These are phyloP conservation scores for Exophiala aquamarina DNA, from an alignment of 2,329 filamentous ascomycete species.

Conservation along the genomic window DNA sequence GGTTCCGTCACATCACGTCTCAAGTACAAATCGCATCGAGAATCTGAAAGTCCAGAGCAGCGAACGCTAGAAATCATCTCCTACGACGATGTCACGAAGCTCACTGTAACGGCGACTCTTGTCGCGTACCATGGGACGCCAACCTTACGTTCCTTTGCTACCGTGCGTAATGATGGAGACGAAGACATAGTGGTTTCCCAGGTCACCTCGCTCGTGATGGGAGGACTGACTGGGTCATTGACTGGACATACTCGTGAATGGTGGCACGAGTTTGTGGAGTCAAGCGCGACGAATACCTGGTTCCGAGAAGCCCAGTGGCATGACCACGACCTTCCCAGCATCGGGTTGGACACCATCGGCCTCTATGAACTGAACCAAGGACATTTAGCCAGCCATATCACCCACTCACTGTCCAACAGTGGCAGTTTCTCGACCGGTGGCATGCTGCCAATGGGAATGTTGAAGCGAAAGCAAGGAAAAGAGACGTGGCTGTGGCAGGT, in stretches of 20 bases:
- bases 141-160: conserved; percentile 18
- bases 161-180: conserved; percentile 25
- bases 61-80: conserved; percentile 24
- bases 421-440: conserved; percentile 34
- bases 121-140: conserved; percentile 22
- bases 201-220: conserved; percentile 29
- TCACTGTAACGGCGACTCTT: conserved; percentile 27
- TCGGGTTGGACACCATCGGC: conserved; percentile 33
- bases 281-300: conserved; percentile 33
- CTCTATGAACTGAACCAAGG: conserved; percentile 25
- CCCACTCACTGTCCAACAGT: conserved; percentile 29
- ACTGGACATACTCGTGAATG: conserved; percentile 18
- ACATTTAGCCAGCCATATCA: conserved; percentile 25
- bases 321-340: conserved; percentile 27
- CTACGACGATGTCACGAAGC: conserved; percentile 18
- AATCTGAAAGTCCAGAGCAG: not conserved
- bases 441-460: conserved; percentile 34
- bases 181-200: conserved; percentile 24
- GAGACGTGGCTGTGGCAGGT: conserved; percentile 39
- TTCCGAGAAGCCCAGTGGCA: conserved; percentile 38
- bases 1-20: conserved; percentile 29
- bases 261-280: conserved; percentile 30
- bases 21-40: conserved; percentile 25
- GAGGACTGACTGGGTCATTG: conserved; percentile 25
- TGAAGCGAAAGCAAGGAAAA: conserved; percentile 23